Conservation (phyloP, 805 yeast species). For the Candida maesae region DNA sequence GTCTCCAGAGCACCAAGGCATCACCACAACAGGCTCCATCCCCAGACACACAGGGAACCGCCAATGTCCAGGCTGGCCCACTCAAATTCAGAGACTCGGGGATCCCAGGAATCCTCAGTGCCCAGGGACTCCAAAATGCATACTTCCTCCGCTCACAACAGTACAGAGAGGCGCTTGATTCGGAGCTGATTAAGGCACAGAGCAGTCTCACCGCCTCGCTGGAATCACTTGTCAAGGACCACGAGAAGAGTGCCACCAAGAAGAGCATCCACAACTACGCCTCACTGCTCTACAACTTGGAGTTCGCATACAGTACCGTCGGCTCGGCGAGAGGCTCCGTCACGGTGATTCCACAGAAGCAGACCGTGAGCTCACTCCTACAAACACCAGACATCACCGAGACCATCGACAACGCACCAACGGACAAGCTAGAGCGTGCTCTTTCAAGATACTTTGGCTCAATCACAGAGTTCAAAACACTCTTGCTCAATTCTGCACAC, state of each 20-base stretch:
- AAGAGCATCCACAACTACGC: constrained; percentile 36
- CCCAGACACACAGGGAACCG: constrained; percentile 12
- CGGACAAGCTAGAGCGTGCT: constrained; percentile 33
- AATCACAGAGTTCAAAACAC: constrained; percentile 66
- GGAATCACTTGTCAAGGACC: constrained; percentile 23
- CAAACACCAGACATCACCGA: constrained; percentile 40
- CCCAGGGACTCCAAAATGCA: constrained; percentile 44
- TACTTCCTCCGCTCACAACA: constrained; percentile 44
- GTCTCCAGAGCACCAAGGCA: constrained; percentile 12
- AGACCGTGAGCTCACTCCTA: constrained; percentile 32
- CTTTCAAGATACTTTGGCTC: constrained; percentile 53
- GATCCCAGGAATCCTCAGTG: constrained; percentile 46
- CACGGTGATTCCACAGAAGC: constrained; percentile 7
- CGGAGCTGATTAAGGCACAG: constrained; percentile 5
- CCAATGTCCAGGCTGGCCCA: constrained; percentile 8
- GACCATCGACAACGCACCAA: constrained; percentile 29
- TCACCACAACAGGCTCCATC: neutral
- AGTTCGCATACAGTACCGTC: constrained; percentile 34
- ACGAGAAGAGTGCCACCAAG: constrained; percentile 29
- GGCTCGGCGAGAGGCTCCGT: constrained; percentile 25
- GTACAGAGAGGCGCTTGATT: constrained; percentile 26
- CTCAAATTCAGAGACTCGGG: constrained; percentile 32
- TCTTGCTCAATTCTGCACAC: constrained; percentile 63
- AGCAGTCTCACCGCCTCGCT: constrained; percentile 16
- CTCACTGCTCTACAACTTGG: constrained; percentile 35